These are phyloP conservation scores for Rhexocercosporidium sp. DNA, from an alignment of 2,329 filamentous ascomycete genomes.

Conservation along the genomic window DNA sequence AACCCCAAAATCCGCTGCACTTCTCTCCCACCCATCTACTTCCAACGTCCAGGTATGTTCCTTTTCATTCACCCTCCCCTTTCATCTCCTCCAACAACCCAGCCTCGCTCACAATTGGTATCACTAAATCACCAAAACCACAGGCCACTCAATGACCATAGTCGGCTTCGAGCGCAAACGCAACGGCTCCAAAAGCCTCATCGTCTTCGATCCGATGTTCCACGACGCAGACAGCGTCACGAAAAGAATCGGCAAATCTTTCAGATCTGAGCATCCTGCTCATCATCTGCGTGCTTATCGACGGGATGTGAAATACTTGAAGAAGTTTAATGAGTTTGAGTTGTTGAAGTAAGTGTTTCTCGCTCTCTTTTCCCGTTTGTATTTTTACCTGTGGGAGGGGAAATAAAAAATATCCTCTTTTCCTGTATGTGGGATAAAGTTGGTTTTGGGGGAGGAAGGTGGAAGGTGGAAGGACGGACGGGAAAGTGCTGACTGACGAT, in stretches of 20 bases:
- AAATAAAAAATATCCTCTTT: neutral
- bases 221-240: constrained; percentile 69
- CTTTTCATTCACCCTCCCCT: neutral
- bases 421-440: neutral
- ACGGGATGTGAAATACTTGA: constrained; percentile 69
- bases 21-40: constrained; percentile 80
- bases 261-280: constrained; percentile 53
- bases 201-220: constrained; percentile 90
- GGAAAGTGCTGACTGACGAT: neutral
- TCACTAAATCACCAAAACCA: neutral
- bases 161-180: constrained; percentile 77
- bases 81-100: neutral
- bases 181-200: constrained; percentile 68
- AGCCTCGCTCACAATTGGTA: neutral
- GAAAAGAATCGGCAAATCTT: constrained; percentile 57
- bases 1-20: constrained; percentile 72
- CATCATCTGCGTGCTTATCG: constrained; percentile 75
- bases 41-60: constrained; percentile 74
- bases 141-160: constrained; percentile 88
- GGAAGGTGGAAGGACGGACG: neutral
- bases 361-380: neutral
- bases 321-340: constrained; percentile 79
- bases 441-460: neutral
- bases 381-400: neutral
- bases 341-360: constrained; percentile 66